These are phyloP conservation scores for Scleroderma citrinum DNA, from an alignment of 768 basidiomycete species.

Conservation along the genomic window DNA sequence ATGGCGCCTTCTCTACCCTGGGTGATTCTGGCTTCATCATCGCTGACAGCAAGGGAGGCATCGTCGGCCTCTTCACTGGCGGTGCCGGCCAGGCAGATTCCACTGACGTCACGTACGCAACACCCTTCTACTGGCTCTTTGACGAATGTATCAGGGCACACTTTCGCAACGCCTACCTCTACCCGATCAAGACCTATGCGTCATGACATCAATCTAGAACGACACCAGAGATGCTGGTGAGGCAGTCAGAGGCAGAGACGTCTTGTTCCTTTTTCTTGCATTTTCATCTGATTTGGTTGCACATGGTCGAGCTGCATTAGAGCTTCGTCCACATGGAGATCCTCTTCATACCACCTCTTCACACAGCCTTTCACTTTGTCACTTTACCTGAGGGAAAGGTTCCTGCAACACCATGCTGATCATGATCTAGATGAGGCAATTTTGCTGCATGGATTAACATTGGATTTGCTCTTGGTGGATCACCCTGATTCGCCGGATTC, in stretches of 20 bases:
- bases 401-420: too few relatives aligned
- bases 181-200: slow-evolving; percentile 1
- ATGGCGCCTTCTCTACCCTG: slow-evolving; percentile 27
- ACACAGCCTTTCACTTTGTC: too few relatives aligned
- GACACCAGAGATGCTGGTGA: neutral
- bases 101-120: slow-evolving; percentile 34
- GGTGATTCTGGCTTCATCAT: slow-evolving; percentile 36
- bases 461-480: too few relatives aligned
- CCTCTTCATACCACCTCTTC: too few relatives aligned
- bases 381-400: too few relatives aligned
- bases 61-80: slow-evolving; percentile 33
- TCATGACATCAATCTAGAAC: neutral
- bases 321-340: too few relatives aligned
- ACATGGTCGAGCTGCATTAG: too few relatives aligned
- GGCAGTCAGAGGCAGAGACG: neutral
- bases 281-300: neutral
- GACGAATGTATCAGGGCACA: slow-evolving; percentile 21
- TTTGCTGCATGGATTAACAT: too few relatives aligned
- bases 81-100: slow-evolving; percentile 22
- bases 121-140: slow-evolving; percentile 33
- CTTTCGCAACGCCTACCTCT: slow-evolving; percentile 16
- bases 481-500: too few relatives aligned
- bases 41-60: slow-evolving; percentile 27
- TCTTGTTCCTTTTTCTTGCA: neutral
- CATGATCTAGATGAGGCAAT: too few relatives aligned